Percentiles rank a stretch among this genome's conserved stretches.
These are phyloP conservation scores for Colletotrichum plurivorum DNA, from an alignment of 2,329 filamentous ascomycete species.

Conservation along the genomic window DNA sequence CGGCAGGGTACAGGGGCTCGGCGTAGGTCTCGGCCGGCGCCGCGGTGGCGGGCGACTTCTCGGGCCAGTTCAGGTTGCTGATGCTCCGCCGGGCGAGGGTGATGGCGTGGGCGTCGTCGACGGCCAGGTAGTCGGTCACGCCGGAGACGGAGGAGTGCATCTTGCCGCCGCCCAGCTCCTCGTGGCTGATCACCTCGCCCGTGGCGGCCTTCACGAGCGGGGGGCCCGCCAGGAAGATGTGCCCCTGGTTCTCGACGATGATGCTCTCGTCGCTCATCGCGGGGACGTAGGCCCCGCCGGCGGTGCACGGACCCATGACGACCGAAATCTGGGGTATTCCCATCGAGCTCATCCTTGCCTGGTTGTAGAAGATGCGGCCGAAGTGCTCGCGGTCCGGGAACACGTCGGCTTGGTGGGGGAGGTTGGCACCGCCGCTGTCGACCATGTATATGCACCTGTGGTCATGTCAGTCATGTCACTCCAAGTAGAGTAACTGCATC, in stretches of 20 bases:
- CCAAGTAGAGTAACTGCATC: conserved; percentile 43
- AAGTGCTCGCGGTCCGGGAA: conserved; percentile 97
- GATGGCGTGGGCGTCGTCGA: conserved; percentile 93
- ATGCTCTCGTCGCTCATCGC: conserved; percentile 98
- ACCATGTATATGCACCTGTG: conserved; percentile 91
- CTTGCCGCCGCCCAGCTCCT: conserved; percentile 90
- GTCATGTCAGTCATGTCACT: background rate
- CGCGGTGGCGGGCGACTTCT: conserved; percentile 54
- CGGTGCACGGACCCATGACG: conserved; percentile 98
- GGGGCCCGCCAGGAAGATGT: conserved; percentile 95
- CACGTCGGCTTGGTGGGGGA: conserved; percentile 95
- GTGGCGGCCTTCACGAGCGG: conserved; percentile 97
- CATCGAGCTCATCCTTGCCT: conserved; percentile 89
- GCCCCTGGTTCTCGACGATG: conserved; percentile 95
- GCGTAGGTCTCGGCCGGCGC: conserved; percentile 64
- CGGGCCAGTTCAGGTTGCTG: conserved; percentile 90
- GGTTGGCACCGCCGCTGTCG: conserved; percentile 94
- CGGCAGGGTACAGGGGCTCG: conserved; percentile 84
- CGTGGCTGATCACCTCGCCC: conserved; percentile 89
- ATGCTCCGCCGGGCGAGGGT: conserved; percentile 87
- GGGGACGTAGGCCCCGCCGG: conserved; percentile 94
- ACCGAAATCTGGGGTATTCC: conserved; percentile 95
- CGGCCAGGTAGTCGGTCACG: conserved; percentile 94
- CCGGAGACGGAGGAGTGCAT: conserved; percentile 93
- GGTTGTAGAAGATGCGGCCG: conserved; percentile 98